Evolutionary conservation across 164 flowering plant genomes (phyloP).

Genomic region (Stephania yunnanensis): DNA sequence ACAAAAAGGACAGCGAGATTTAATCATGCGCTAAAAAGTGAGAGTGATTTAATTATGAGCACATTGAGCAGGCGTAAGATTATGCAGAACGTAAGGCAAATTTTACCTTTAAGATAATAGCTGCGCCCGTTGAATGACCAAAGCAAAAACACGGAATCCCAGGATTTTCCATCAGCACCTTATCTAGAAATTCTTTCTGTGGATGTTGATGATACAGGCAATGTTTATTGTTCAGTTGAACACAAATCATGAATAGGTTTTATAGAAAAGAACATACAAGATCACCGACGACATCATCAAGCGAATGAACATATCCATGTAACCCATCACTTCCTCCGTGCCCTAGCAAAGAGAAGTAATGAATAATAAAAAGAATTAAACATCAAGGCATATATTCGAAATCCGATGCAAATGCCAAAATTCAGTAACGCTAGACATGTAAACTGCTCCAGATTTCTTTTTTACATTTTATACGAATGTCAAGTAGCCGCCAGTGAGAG

Average conservation of each 20-base stretch:
- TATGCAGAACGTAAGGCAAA: not conserved
- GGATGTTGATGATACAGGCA: not conserved
- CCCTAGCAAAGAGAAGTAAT: slow-evolving; percentile 30
- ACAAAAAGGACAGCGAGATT: not conserved
- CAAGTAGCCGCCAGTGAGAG: too few species aligned
- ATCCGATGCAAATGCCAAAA: not conserved
- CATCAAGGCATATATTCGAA: not conserved
- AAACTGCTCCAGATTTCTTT: too few species aligned
- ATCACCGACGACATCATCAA: slow-evolving; percentile 64
- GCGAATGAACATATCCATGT: slow-evolving; percentile 85
- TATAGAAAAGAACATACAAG: slow-evolving; percentile 36
- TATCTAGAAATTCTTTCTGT: slow-evolving; percentile 60
- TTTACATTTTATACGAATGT: too few species aligned
- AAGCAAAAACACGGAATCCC: slow-evolving; percentile 79
- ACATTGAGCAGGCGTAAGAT: not conserved
- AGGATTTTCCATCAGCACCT: slow-evolving; percentile 60
- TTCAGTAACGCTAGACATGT: not conserved
- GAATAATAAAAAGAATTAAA: not conserved
- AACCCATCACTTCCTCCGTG: slow-evolving; percentile 95
- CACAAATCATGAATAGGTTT: not conserved
- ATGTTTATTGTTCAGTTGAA: not conserved
- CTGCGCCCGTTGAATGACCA: slow-evolving; percentile 94
- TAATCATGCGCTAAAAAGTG: not conserved
- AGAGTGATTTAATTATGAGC: not conserved
- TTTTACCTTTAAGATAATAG: slow-evolving; percentile 69